Base-by-base conservation (phyloP, 495 filamentous ascomycete species). In the Elasticomyces elasticus region DNA sequence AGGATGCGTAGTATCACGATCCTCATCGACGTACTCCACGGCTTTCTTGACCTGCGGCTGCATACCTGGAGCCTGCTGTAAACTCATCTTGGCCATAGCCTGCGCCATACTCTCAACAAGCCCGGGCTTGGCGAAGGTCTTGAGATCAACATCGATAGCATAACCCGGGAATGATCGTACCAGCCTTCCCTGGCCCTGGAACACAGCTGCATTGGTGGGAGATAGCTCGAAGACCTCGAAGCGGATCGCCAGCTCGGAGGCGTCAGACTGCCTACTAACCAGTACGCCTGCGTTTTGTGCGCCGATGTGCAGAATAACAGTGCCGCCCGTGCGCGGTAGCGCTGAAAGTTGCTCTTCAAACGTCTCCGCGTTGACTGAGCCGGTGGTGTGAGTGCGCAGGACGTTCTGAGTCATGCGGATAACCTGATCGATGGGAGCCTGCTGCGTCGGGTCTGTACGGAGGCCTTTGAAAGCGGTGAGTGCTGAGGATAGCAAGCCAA, bases 201-300 rank as follows among this genome's bases (percentile, higher is more conserved):
- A 75, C n/a, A 81, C 75, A 0, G 64, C 54, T 0, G 58, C 10
- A 50, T 78, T 78, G 1, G 54, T 53, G 0, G 81, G 71, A 4
- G 77, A 76, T 0, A 81, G 69, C 55, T 85, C 80, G 46, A 83
- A 86, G 0, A 66, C 57, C 59, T 83, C 74, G 25, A 85, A 64
- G 0, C 70, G 40, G 33, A 78, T 65, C 5, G 53, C 33, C 5
- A 17, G 19, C 5, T 23, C 19, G 24, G 24, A 11, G n/a, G 67
- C 30, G 0, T 58, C 40, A 0, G 46, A 33, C 33, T 17, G 19
- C 22, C 57, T 65, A 1, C 67, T 70, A 40, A 84, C 62, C 9
- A 84, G 56, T 0, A 85, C 50, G 0, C 68, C 82, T 0, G 79
- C 78, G 62, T 86, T 86, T 59, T 85, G 82, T 13, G 62, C 67